phyloP scores from a whole-genome alignment of 164 flowering plant species.

The Tetrastigma voinierianum region DNA sequence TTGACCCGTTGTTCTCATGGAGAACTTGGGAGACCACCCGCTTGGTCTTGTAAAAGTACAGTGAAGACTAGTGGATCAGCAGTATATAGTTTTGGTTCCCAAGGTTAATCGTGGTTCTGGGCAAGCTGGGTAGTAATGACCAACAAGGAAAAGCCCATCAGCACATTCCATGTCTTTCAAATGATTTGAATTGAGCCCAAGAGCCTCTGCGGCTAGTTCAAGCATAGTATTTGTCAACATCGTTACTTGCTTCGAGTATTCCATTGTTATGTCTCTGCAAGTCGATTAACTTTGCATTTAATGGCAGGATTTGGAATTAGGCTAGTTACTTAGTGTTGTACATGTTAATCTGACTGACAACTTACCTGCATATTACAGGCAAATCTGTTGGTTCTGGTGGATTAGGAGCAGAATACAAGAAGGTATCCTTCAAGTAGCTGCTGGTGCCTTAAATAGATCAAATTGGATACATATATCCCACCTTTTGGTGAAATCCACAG shows the following conservation, averaged over 20 bases:
- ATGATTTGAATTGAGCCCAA: conserved; percentile 20
- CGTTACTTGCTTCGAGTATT: conserved; percentile 18
- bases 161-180: conserved; percentile 23
- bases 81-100: conserved; percentile 22
- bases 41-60: conserved; percentile 30
- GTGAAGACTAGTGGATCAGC: conserved; percentile 26
- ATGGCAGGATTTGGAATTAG: too few relatives aligned
- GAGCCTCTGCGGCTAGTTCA: conserved; percentile 28
- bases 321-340: too few relatives aligned
- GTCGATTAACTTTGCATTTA: neutral
- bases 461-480: conserved; percentile 24
- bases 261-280: conserved; percentile 13
- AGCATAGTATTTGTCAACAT: conserved; percentile 10
- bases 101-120: conserved; percentile 29
- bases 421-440: conserved; percentile 41
- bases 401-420: conserved; percentile 20
- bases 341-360: too few relatives aligned
- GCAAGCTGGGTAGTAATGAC: conserved; percentile 31
- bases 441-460: conserved; percentile 19
- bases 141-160: neutral
- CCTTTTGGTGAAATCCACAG: conserved; percentile 18
- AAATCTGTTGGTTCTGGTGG: conserved; percentile 22
- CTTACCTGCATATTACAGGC: conserved; percentile 28
- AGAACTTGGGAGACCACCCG: conserved; percentile 35
- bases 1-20: conserved; percentile 22